phyloP scores from a whole-genome alignment of 805 yeast genomes.

The Blastobotrys mokoenaii region DNA sequence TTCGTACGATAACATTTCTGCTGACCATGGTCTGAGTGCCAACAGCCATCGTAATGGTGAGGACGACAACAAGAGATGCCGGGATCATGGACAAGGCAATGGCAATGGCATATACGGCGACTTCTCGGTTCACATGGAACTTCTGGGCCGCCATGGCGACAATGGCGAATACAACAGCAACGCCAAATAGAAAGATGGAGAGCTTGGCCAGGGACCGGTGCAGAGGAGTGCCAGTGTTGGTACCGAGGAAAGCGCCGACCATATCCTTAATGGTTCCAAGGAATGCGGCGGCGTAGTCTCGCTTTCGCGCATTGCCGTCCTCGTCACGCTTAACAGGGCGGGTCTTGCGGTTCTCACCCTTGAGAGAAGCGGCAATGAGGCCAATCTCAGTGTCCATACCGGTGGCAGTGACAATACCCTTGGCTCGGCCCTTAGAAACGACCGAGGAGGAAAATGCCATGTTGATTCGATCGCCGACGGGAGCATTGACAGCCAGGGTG shows the following conservation, averaged over 20 bases:
- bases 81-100: slow-evolving; percentile 80
- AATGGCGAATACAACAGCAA: slow-evolving; percentile 81
- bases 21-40: slow-evolving; percentile 68
- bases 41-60: slow-evolving; percentile 80
- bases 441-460: slow-evolving; percentile 63
- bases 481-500: slow-evolving; percentile 35
- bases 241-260: slow-evolving; percentile 64
- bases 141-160: slow-evolving; percentile 81
- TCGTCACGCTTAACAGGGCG: slow-evolving; percentile 36
- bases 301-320: slow-evolving; percentile 35
- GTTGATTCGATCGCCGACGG: slow-evolving; percentile 68
- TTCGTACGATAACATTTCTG: slow-evolving; percentile 65
- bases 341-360: slow-evolving; percentile 34
- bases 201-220: slow-evolving; percentile 68
- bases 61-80: slow-evolving; percentile 67
- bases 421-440: slow-evolving; percentile 68
- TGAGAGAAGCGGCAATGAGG: slow-evolving; percentile 53
- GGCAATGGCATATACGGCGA: slow-evolving; percentile 83
- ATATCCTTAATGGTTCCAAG: slow-evolving; percentile 43
- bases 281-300: slow-evolving; percentile 41
- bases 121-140: slow-evolving; percentile 65
- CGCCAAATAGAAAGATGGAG: slow-evolving; percentile 59
- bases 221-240: slow-evolving; percentile 73
- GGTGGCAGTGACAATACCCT: slow-evolving; percentile 59
- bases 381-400: slow-evolving; percentile 71